Evolutionary conservation across 345 rosid species (phyloP).

Genomic region (Viola odorata): DNA sequence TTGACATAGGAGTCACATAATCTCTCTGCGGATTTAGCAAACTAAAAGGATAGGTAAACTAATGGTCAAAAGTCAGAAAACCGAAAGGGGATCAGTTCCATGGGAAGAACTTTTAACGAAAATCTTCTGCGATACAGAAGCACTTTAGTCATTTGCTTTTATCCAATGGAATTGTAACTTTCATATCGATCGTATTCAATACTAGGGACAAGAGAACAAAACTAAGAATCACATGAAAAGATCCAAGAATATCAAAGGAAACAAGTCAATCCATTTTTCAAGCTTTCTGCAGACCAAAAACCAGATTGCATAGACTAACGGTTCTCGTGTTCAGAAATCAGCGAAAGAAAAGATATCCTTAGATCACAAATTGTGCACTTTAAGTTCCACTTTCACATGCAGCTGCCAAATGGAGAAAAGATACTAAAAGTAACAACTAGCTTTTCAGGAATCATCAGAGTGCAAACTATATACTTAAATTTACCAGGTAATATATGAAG

Average conservation of each 20-base stretch:
- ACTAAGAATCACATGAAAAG: too few species aligned
- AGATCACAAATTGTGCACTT: neutral
- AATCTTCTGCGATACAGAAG: neutral
- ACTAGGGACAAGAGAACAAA: too few species aligned
- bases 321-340: neutral
- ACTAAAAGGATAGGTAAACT: neutral
- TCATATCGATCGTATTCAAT: too few species aligned
- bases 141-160: neutral
- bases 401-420: neutral
- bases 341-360: neutral
- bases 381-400: too few species aligned
- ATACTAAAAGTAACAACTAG: neutral
- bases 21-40: neutral
- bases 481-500: constrained; percentile 77
- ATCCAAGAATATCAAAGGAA: too few species aligned
- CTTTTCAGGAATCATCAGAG: neutral
- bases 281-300: too few species aligned
- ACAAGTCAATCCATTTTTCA: too few species aligned
- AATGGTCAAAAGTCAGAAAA: neutral
- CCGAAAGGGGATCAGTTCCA: too few species aligned
- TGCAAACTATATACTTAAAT: constrained; percentile 12
- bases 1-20: neutral
- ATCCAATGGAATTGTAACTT: neutral
- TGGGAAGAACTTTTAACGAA: neutral
- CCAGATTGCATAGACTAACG: too few species aligned